These are phyloP conservation scores for Boletus subcaerulescens DNA, from an alignment of 768 basidiomycete species.

Conservation along the genomic window DNA sequence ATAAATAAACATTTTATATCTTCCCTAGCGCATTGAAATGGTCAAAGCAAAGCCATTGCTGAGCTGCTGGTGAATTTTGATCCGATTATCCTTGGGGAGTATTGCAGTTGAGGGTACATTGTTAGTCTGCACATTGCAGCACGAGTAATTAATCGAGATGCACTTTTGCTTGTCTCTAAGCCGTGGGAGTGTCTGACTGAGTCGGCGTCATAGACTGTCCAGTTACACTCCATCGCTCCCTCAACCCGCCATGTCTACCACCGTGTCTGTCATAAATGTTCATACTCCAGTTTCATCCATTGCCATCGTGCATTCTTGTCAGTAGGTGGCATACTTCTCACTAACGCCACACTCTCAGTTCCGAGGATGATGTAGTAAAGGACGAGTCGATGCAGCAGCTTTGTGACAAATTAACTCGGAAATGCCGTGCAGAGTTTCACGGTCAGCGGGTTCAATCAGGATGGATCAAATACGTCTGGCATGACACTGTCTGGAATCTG, in stretches of 20 bases:
- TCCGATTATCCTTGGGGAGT: neutral
- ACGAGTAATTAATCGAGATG: neutral
- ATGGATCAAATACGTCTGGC: slow-evolving; percentile 87
- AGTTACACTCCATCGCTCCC: no score
- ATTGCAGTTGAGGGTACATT: neutral
- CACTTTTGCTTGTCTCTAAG: neutral
- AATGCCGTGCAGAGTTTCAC: slow-evolving; percentile 54
- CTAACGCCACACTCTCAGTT: slow-evolving; percentile 6
- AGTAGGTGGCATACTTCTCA: slow-evolving; percentile 27
- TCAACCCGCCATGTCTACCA: slow-evolving; percentile 21
- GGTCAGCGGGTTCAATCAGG: slow-evolving; percentile 66
- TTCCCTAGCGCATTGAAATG: slow-evolving; percentile 64
- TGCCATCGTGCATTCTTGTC: slow-evolving; percentile 72
- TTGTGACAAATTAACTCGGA: slow-evolving; percentile 70
- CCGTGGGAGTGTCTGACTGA: neutral
- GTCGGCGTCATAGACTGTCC: no score
- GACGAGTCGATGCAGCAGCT: slow-evolving; percentile 64
- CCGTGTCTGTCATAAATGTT: slow-evolving; percentile 56
- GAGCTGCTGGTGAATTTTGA: slow-evolving; percentile 58
- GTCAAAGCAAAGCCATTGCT: slow-evolving; percentile 67
- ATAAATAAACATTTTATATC: slow-evolving; percentile 1
- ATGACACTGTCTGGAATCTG: slow-evolving; percentile 75
- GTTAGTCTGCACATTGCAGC: neutral
- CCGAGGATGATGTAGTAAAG: slow-evolving; percentile 45
- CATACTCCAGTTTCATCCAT: slow-evolving; percentile 78